Base-by-base conservation (phyloP, 306 rosid genomes). In the Cicer pinnatifidum region DNA sequence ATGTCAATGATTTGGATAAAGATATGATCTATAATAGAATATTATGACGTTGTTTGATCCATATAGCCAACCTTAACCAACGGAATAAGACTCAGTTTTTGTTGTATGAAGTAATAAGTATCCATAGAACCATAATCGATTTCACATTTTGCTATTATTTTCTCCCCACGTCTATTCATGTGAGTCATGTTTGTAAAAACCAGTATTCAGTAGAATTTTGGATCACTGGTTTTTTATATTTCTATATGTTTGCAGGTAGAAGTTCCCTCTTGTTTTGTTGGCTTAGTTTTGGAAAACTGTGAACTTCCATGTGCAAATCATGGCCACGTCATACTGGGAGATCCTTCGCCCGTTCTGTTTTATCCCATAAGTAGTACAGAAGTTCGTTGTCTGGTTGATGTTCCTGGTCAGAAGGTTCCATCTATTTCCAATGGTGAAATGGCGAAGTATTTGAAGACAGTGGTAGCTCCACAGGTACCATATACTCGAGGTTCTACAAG, bases 381-480 rank as follows among this genome's bases (percentile, higher is more conserved):
- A 84, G 75, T 93, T 80, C 98, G 98, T 45, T 93, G 96, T 83
- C 86, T 93, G 81, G 98, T 93, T 79, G 98, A 91, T 79, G 94
- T 93, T 71, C 96, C 98, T 41, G 98, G 98, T 63, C 91, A 88
- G 87, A 93, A 89, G 64, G 94, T 91, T 70, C 98, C 98, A 67
- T 93, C 97, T 72, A 84, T 93, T 80, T 85, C 96, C 67, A 93
- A 86, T 65, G 98, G 98, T 75, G 97, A 93, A 83, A 89, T 93
- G 98, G 86, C 85, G 0, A 83, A 84, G 20, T 93, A 93, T 75
- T 88, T 93, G 92, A 93, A 91, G 88, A 74, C 85, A 39, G 82
- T 82, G 67, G 86, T 93, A 57, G 97, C 97, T 78, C 94, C 97
- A 66, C 97, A 93, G 98, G 98, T 91, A 70, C 35, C 10, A 67